Conservation (phyloP, 345 rosid species). For the rapeseed (Brassica napus) region DNA sequence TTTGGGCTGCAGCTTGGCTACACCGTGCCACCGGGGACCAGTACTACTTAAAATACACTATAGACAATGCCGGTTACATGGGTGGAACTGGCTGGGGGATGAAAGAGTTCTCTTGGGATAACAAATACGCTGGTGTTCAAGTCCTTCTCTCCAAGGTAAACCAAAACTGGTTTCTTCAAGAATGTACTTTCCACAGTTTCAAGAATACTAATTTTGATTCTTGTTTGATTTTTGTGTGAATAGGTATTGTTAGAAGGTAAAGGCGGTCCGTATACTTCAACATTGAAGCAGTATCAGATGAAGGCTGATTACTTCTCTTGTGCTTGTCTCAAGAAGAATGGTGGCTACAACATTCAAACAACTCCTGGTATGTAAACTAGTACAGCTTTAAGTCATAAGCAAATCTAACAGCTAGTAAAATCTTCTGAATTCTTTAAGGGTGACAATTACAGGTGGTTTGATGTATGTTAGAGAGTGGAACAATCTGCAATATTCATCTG, state of each 20-base stretch:
- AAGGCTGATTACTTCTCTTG: conserved; percentile 85
- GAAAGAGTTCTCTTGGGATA: conserved; percentile 95
- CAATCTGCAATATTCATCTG: conserved; percentile 76
- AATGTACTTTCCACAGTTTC: neutral
- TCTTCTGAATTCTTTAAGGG: neutral
- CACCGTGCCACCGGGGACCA: conserved; percentile 65
- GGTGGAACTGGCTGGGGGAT: conserved; percentile 92
- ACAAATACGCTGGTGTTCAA: conserved; percentile 86
- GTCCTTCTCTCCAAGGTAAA: conserved; percentile 73
- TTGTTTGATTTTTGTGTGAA: conserved; percentile 7
- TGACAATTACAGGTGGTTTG: conserved; percentile 55
- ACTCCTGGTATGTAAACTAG: conserved; percentile 57
- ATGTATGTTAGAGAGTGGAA: conserved; percentile 83
- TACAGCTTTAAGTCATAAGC: neutral
- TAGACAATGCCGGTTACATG: conserved; percentile 73
- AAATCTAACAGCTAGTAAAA: neutral
- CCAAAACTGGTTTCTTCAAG: neutral
- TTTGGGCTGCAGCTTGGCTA: conserved; percentile 88
- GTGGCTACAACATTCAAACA: conserved; percentile 62
- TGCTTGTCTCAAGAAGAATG: conserved; percentile 80
- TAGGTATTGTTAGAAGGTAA: conserved; percentile 69
- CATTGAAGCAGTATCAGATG: conserved; percentile 58
- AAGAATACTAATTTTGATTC: conserved; percentile 12
- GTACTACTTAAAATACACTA: conserved; percentile 62
- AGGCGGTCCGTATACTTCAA: conserved; percentile 44